These are phyloP conservation scores for Aeschynomene evenia DNA, from an alignment of 306 rosid genomes.

Conservation along the genomic window DNA sequence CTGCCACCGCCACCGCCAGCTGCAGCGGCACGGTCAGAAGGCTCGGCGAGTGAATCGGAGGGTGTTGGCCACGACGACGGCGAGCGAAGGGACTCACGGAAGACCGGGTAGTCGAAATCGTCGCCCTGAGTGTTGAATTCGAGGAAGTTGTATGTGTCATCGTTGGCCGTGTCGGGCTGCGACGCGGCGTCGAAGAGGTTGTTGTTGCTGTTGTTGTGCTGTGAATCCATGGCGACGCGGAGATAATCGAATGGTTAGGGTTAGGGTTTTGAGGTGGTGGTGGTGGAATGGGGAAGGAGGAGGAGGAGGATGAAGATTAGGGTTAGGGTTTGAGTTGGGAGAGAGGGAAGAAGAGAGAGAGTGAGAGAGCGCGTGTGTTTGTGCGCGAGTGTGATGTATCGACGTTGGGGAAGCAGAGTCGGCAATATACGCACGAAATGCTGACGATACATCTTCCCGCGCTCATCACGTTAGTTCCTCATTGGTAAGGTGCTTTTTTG, in stretches of 20 bases:
- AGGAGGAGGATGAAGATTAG: no score
- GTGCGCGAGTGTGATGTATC: constrained; percentile 26
- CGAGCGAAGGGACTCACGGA: constrained; percentile 88
- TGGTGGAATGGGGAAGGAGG: neutral
- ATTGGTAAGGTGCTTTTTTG: no score
- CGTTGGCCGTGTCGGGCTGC: constrained; percentile 78
- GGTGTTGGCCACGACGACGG: constrained; percentile 94
- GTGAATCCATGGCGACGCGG: constrained; percentile 83
- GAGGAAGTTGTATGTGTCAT: constrained; percentile 94
- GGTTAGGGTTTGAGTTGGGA: constrained; percentile 50
- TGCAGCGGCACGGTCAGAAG: constrained; percentile 55
- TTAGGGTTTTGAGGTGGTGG: constrained; percentile 39
- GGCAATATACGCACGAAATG: neutral
- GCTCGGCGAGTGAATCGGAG: constrained; percentile 73
- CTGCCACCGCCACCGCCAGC: constrained; percentile 39
- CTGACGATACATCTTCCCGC: neutral
- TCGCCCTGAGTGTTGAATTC: constrained; percentile 98
- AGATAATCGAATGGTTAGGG: constrained; percentile 29
- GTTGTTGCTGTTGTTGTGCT: constrained; percentile 53
- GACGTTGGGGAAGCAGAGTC: neutral
- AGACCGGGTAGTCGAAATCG: constrained; percentile 92
- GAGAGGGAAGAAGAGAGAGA: neutral
- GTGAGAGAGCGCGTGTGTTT: neutral
- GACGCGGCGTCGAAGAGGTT: constrained; percentile 90
- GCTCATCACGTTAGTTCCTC: neutral